Evolutionary conservation across 2,329 filamentous ascomycete species (phyloP).

Genomic region (Penicillium janthinellum): DNA sequence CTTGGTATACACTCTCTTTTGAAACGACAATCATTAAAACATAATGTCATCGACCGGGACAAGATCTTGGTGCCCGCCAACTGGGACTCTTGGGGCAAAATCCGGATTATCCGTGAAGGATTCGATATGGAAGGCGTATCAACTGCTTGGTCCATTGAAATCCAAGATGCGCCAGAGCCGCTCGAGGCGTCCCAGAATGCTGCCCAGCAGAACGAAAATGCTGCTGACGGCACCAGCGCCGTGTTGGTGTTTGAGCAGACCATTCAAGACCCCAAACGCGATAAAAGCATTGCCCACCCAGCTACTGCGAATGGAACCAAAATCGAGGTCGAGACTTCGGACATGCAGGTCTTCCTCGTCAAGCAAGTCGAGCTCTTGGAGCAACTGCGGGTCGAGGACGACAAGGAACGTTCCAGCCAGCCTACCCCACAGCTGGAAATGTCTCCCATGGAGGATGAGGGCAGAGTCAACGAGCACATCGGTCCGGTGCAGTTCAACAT

Average conservation of each 20-base stretch:
- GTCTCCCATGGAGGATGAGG: constrained; percentile 41
- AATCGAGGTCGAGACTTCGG: constrained; percentile 66
- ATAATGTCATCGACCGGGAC: constrained; percentile 90
- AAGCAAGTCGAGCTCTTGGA: constrained; percentile 78
- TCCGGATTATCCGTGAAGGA: constrained; percentile 83
- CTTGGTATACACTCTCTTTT: constrained; percentile 83
- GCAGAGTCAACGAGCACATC: constrained; percentile 72
- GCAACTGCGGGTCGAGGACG: constrained; percentile 59
- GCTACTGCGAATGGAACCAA: constrained; percentile 49
- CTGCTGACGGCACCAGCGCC: constrained; percentile 56
- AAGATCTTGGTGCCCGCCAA: constrained; percentile 94
- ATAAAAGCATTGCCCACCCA: constrained; percentile 57
- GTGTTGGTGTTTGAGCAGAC: constrained; percentile 76
- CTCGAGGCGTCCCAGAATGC: constrained; percentile 29
- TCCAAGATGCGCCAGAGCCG: constrained; percentile 57
- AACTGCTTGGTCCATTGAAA: constrained; percentile 81
- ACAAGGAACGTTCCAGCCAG: constrained; percentile 43
- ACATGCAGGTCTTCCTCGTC: constrained; percentile 76
- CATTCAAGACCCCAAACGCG: constrained; percentile 72
- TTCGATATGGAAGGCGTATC: constrained; percentile 90
- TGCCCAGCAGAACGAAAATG: constrained; percentile 25
- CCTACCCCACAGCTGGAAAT: constrained; percentile 39
- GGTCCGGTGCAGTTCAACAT: constrained; percentile 97
- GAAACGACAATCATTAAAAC: constrained; percentile 76
- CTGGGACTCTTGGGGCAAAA: constrained; percentile 99